These are phyloP conservation scores for Pseudotsuga menziesii DNA, from an alignment of 75 land plant genomes.

Conservation along the genomic window DNA sequence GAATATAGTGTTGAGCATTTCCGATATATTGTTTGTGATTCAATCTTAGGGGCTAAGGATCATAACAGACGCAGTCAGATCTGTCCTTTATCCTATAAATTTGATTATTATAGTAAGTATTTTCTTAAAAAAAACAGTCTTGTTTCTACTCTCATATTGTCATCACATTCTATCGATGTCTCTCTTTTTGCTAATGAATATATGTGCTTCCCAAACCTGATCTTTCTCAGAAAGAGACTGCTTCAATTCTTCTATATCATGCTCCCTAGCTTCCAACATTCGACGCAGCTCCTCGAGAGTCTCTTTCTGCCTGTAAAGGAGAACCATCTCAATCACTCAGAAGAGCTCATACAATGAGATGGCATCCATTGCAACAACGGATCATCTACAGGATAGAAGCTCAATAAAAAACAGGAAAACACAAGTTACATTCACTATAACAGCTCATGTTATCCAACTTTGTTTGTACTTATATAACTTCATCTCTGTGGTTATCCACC, in stretches of 20 bases:
- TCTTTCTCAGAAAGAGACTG: conserved; percentile 78
- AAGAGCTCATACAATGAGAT: background rate
- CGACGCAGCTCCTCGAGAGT: conserved; percentile 70
- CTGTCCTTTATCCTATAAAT: no score
- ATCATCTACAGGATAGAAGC: background rate
- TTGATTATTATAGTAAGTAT: no score
- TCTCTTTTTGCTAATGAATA: background rate
- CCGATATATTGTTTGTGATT: no score
- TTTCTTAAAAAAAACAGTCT: no score
- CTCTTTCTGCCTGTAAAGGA: conserved; percentile 62
- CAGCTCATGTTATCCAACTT: background rate
- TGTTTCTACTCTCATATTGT: background rate
- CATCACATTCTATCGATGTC: background rate
- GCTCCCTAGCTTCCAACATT: conserved; percentile 62
- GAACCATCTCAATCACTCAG: conserved; percentile 12
- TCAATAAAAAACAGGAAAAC: background rate
- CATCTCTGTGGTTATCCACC: background rate
- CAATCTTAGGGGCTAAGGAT: no score
- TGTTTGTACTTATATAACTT: background rate
- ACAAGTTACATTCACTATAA: background rate
- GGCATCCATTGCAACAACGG: background rate
- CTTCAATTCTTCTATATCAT: conserved; percentile 58
- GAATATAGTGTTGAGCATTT: no score
- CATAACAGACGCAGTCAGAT: no score
- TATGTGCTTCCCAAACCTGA: conserved; percentile 40